Base-by-base conservation (phyloP, 805 yeast genomes). In the Sungouiella blattae region DNA sequence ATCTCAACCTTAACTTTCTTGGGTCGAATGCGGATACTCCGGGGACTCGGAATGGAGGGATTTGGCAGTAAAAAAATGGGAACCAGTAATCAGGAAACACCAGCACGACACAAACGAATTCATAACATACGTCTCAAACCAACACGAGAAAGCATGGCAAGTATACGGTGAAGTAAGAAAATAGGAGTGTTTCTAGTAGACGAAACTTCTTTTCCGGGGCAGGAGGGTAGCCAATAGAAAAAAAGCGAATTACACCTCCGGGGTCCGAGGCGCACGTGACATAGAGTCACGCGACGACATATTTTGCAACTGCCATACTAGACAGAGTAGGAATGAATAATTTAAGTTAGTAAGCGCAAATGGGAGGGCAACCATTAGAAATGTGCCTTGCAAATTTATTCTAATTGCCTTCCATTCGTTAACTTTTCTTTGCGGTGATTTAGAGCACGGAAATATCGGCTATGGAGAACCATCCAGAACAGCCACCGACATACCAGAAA, bases 41-140 rank as follows among this genome's bases (percentile, higher is more conserved):
- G n/a, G n/a, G n/a, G n/a, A n/a, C n/a, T n/a, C n/a, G n/a, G n/a
- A n/a, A n/a, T n/a, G n/a, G n/a, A 20, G 22, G 9, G 22, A 20
- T 20, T 20, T 20, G 22, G 9, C 6, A 9, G 9, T 20, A 20
- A 9, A n/a, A n/a, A n/a, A n/a, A n/a, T n/a, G 8, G 22, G 22
- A 20, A 20, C 9, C 6, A 20, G 22, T 6, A 6, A 20, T 20
- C 22, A 20, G 8, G 9, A 20, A 6, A 7, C 22, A 9, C 22
- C 9, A 9, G 22, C 22, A 6, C 6, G 22, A 20, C 22, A n/a
- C n/a, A n/a, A n/a, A n/a, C n/a, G n/a, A n/a, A n/a, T n/a, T n/a
- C n/a, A 29, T 16, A 16, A 47, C 52, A 43, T 47, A 47, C 52
- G 46, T 45, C 43, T 45, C 32, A 47, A 39, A 12, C 50, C 52